Evolutionary conservation across 495 filamentous ascomycete species (phyloP).

Genomic region (Lichina pygmaea): DNA sequence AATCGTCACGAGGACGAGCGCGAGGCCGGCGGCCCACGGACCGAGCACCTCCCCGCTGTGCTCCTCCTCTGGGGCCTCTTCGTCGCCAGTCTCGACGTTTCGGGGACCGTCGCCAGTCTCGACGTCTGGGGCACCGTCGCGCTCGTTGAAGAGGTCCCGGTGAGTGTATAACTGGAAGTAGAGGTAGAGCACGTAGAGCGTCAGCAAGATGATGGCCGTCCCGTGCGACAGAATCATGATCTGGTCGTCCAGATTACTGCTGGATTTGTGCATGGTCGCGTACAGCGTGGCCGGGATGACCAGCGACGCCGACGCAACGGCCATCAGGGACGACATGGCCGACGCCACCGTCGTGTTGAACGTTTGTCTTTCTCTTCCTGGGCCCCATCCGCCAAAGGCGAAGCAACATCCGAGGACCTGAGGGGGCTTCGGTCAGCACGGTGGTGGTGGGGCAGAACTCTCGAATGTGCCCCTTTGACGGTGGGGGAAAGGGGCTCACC

Average conservation of each 20-base stretch:
- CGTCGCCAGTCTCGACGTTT: slow-evolving; percentile 11
- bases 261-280: slow-evolving; percentile 17
- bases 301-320: slow-evolving; percentile 66
- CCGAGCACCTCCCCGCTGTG: slow-evolving; percentile 28
- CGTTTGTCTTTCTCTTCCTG: slow-evolving; percentile 38
- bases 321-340: slow-evolving; percentile 91
- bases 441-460: background rate
- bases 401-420: slow-evolving; percentile 83
- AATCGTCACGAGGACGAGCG: slow-evolving; percentile 52
- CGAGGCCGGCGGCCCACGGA: slow-evolving; percentile 42
- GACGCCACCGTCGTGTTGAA: slow-evolving; percentile 80
- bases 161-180: slow-evolving; percentile 76
- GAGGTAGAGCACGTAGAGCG: slow-evolving; percentile 77
- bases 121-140: too few species aligned
- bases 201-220: slow-evolving; percentile 66
- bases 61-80: slow-evolving; percentile 13
- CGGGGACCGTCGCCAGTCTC: slow-evolving; percentile 5
- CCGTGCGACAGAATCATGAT: slow-evolving; percentile 72
- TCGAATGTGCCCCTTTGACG: background rate
- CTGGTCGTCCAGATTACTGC: slow-evolving; percentile 23
- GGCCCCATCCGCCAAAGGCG: slow-evolving; percentile 50
- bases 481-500: slow-evolving; percentile 10
- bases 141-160: slow-evolving; percentile 52
- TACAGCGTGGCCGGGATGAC: slow-evolving; percentile 78
- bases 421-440: background rate